Percentiles rank a stretch among this genome's conserved stretches.
Conservation (phyloP, 495 filamentous ascomycete species). For the Pseudoneurospora amorphoporcata region DNA sequence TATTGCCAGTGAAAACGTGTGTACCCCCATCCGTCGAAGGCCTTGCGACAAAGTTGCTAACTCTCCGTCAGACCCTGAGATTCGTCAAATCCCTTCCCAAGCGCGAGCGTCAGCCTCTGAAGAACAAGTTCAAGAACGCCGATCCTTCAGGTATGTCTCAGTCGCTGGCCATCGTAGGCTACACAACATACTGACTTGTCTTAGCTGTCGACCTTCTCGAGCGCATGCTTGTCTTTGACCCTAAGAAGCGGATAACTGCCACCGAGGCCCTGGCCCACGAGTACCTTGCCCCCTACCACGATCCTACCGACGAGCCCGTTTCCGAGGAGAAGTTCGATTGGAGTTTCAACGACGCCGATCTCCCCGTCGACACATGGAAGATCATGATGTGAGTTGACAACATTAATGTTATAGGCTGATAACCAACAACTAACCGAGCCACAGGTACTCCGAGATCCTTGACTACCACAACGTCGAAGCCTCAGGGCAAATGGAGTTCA, state of each 20-base stretch:
- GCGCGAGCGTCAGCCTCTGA: slow-evolving; percentile 79
- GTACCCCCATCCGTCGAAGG: slow-evolving; percentile 16
- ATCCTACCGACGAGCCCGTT: slow-evolving; percentile 89
- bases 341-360: slow-evolving; percentile 99
- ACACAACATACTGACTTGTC: slow-evolving; percentile 1
- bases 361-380: slow-evolving; percentile 99
- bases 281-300: slow-evolving; percentile 93
- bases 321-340: slow-evolving; percentile 98
- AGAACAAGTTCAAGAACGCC: slow-evolving; percentile 91
- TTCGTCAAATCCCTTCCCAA: slow-evolving; percentile 98
- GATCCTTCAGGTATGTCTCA: slow-evolving; percentile 64
- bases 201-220: slow-evolving; percentile 88
- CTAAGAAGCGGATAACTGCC: slow-evolving; percentile 80
- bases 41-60: background rate
- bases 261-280: slow-evolving; percentile 77
- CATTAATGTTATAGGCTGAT: background rate
- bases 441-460: slow-evolving; percentile 97
- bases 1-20: slow-evolving; percentile 95
- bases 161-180: background rate
- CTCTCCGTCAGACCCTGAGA: slow-evolving; percentile 63
- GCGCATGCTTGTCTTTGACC: slow-evolving; percentile 95
- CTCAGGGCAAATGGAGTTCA: slow-evolving; percentile 16
- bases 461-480: slow-evolving; percentile 96
- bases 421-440: background rate
- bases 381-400: slow-evolving; percentile 84